Base-by-base conservation (phyloP, 2,329 filamentous ascomycete genomes). In the Delphinella strobiligena region DNA sequence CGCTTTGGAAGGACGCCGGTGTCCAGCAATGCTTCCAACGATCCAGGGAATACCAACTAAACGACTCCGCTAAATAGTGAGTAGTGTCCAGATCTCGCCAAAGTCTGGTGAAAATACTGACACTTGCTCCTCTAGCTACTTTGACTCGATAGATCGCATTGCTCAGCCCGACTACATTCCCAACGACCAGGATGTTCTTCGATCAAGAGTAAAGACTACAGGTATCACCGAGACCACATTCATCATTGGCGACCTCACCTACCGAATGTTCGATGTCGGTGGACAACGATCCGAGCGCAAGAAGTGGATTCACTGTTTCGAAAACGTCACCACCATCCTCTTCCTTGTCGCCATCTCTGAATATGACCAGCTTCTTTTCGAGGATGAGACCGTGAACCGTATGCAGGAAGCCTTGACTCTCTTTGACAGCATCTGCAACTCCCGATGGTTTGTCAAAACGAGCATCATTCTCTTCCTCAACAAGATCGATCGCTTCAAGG, bases 261-360 rank as follows among this genome's bases (percentile, higher is more conserved):
- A 95, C 64, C 82, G 87, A 53, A 95, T 96, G 87, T 93, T 93
- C 61, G 87, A 94, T 54, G 87, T 93, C 34, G 87, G 87, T 58
- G 87, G 87, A 42, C 87, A 94, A 59, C 73, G 87, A 52, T 93
- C 87, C 19, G 87, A 94, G 63, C 81, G 87, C 46, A 93, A 93
- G 73, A 94, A 94, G 69, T 94, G 87, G 87, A 93, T 94, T 47
- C 87, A 94, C 60, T 91, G 87, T 57, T 94, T 94, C 58, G 87
- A 94, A 60, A 91, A 91, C 48, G 87, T 94, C 46, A 87, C 91
- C 55, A 88, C 85, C 50, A 71, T 96, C 39, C 69, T 96, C 31
- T 96, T 96, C 64, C 74, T 96, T 49, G 89, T 94, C 38, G 88
- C 89, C 35, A 88, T 96, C 51, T 94, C 87, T 48, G 89, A 89